These are phyloP conservation scores for Penicillium aurantiogriseum DNA, from an alignment of 2,329 filamentous ascomycete species.

Conservation along the genomic window DNA sequence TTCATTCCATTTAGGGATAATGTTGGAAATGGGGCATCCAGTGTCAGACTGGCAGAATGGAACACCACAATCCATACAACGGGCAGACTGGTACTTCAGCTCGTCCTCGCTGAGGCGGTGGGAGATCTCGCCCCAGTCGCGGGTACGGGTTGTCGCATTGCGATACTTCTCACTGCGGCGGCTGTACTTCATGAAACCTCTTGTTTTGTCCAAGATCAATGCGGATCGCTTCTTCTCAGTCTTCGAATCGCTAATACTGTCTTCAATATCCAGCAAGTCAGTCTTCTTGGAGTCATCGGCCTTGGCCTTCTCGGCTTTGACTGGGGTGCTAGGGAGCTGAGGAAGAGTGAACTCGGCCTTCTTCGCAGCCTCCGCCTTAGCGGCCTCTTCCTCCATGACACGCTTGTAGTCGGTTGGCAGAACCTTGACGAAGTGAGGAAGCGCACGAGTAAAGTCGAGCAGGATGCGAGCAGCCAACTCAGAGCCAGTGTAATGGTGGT, in stretches of 20 bases:
- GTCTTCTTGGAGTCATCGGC: constrained; percentile 65
- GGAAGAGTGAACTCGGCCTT: constrained; percentile 79
- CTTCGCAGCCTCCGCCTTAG: constrained; percentile 81
- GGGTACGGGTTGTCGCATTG: constrained; percentile 74
- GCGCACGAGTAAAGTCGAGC: constrained; percentile 89
- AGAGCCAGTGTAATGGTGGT: constrained; percentile 96
- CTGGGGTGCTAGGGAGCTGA: constrained; percentile 61
- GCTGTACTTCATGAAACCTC: constrained; percentile 96
- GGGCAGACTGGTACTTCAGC: constrained; percentile 92
- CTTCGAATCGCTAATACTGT: constrained; percentile 79
- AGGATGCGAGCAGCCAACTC: constrained; percentile 90
- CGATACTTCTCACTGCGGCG: constrained; percentile 93
- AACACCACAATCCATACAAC: constrained; percentile 98
- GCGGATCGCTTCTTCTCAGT: constrained; percentile 87
- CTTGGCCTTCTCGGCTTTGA: constrained; percentile 55
- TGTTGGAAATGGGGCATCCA: constrained; percentile 93
- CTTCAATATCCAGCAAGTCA: constrained; percentile 81
- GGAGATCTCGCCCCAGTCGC: constrained; percentile 91
- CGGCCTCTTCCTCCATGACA: constrained; percentile 79
- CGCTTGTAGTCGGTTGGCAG: constrained; percentile 95
- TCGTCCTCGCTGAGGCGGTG: constrained; percentile 87
- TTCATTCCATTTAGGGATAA: constrained; percentile 97
- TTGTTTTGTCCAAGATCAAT: constrained; percentile 94
- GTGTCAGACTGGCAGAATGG: constrained; percentile 97
- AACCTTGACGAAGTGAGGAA: constrained; percentile 89